Percentiles rank a stretch among this genome's conserved stretches.
These are phyloP conservation scores for Arabidopsis suecica DNA, from an alignment of 345 rosid genomes.

Conservation along the genomic window DNA sequence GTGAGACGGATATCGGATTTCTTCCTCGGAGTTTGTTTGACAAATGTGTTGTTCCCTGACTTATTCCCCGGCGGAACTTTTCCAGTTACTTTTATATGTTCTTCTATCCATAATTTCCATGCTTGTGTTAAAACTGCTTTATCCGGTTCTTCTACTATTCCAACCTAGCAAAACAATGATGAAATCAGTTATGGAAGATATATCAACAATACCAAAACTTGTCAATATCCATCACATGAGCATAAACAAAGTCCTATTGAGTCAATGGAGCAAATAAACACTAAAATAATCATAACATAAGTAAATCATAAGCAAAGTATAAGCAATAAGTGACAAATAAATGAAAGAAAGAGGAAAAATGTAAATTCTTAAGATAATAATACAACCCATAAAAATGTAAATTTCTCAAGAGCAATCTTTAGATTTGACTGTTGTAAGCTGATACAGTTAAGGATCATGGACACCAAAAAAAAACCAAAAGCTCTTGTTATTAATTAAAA, in stretches of 20 bases:
- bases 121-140: constrained; percentile 72
- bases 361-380: too few species aligned
- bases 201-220: constrained; percentile 11
- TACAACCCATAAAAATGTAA: too few species aligned
- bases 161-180: constrained; percentile 54
- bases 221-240: background rate
- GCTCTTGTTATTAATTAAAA: background rate
- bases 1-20: constrained; percentile 89
- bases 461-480: background rate
- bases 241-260: constrained; percentile 1
- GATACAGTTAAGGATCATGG: too few species aligned
- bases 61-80: constrained; percentile 90
- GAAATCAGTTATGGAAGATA: background rate
- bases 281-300: background rate
- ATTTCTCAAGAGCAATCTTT: too few species aligned
- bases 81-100: constrained; percentile 74
- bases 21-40: constrained; percentile 64
- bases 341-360: too few species aligned
- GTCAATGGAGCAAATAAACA: background rate
- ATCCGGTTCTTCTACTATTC: constrained; percentile 75
- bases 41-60: constrained; percentile 85
- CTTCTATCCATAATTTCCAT: constrained; percentile 99
- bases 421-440: too few species aligned
- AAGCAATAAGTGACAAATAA: too few species aligned
- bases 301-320: too few species aligned